These are phyloP conservation scores for Fusarium hostae DNA, from an alignment of 2,329 filamentous ascomycete species.

Conservation along the genomic window DNA sequence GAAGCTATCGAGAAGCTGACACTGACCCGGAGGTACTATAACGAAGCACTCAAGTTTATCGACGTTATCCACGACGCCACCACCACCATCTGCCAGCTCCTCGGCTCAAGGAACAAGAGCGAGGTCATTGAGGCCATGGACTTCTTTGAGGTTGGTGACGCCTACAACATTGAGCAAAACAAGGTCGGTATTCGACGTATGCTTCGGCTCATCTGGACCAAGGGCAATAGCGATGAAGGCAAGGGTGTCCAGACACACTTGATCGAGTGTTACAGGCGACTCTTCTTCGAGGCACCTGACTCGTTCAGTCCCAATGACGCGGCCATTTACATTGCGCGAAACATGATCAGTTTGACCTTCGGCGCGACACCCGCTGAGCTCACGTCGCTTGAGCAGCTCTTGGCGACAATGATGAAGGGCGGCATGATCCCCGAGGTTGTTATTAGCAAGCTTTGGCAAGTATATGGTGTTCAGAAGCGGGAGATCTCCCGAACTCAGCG, in stretches of 20 bases:
- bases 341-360: constrained; percentile 99
- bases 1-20: constrained; percentile 90
- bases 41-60: constrained; percentile 94
- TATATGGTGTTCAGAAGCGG: constrained; percentile 92
- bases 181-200: constrained; percentile 93
- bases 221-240: constrained; percentile 98
- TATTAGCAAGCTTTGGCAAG: constrained; percentile 93
- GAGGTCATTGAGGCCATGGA: constrained; percentile 99
- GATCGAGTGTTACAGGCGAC: constrained; percentile 93
- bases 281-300: constrained; percentile 96
- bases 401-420: constrained; percentile 97
- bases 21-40: constrained; percentile 88
- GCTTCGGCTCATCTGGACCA: constrained; percentile 98
- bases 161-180: constrained; percentile 94
- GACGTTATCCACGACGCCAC: constrained; percentile 89
- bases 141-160: constrained; percentile 94
- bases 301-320: constrained; percentile 88
- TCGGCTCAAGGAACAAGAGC: constrained; percentile 96
- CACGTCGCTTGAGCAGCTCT: constrained; percentile 92
- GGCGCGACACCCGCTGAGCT: constrained; percentile 94
- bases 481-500: constrained; percentile 93
- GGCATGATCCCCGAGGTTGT: constrained; percentile 88
- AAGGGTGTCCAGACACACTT: constrained; percentile 97
- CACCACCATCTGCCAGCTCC: constrained; percentile 81
- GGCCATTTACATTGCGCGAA: constrained; percentile 94